These are phyloP conservation scores for Acanthamoeba castellanii DNA, from an alignment of 208 protist species.

Conservation along the genomic window DNA sequence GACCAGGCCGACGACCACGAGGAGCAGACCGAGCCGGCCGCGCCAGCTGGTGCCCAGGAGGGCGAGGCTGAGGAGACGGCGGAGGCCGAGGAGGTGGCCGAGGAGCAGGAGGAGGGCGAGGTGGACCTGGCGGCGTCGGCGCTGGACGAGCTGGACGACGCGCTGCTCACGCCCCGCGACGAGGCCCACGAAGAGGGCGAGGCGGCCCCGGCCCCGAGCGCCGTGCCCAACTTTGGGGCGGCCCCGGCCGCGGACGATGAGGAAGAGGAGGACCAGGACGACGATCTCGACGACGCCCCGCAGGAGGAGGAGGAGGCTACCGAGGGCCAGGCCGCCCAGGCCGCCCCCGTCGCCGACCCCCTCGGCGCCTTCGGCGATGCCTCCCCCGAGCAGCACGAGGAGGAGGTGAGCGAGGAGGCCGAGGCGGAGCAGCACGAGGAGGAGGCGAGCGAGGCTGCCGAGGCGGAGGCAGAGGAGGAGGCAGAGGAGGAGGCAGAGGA, in stretches of 20 bases:
- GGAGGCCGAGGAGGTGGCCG: not conserved
- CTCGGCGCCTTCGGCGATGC: not conserved
- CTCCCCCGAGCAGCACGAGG: not conserved
- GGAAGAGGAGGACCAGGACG: not conserved
- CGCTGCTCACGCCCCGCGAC: slow-evolving; percentile 23
- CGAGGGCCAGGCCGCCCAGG: not conserved
- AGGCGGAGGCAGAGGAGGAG: not conserved
- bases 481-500: not conserved
- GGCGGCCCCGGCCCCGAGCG: not conserved
- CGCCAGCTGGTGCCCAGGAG: not conserved
- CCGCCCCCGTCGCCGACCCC: not conserved
- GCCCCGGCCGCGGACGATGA: not conserved
- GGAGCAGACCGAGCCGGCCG: not conserved
- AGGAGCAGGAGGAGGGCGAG: not conserved
- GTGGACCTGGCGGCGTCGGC: slow-evolving; percentile 14
- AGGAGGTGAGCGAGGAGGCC: not conserved
- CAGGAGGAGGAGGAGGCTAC: not conserved
- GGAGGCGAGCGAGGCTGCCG: not conserved
- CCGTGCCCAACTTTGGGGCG: not conserved
- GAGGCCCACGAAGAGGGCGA: not conserved
- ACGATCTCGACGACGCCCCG: not conserved
- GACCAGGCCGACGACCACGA: not conserved
- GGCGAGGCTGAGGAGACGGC: not conserved
- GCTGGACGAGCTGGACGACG: slow-evolving; percentile 6
- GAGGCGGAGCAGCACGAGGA: not conserved